These are phyloP conservation scores for Balamuthia mandrillaris DNA, from an alignment of 208 protist species.

Conservation along the genomic window DNA sequence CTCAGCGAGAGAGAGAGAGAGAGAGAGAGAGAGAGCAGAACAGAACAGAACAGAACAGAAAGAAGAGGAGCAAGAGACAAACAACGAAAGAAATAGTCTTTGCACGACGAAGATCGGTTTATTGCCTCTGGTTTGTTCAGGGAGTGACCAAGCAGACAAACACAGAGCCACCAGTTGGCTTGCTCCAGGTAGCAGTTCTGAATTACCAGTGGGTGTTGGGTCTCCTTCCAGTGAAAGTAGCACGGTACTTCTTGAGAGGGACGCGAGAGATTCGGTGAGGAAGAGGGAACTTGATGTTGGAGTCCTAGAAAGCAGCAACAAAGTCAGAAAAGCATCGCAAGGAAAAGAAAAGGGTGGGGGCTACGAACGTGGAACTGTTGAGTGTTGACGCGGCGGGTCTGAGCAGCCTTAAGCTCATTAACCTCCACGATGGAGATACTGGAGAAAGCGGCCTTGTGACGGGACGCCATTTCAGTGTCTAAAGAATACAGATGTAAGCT, in stretches of 20 bases:
- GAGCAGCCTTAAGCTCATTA: not conserved
- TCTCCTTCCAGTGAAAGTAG: conserved; percentile 2
- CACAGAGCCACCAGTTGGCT: too few relatives aligned
- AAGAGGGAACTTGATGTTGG: conserved; percentile 38
- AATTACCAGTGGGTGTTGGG: conserved; percentile 25
- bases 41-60: too few relatives aligned
- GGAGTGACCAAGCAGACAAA: too few relatives aligned
- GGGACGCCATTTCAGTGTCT: conserved; percentile 36
- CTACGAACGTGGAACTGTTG: conserved; percentile 33
- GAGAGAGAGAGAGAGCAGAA: too few relatives aligned
- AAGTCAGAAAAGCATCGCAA: not conserved
- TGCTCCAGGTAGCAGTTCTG: too few relatives aligned
- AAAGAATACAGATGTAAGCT: not conserved
- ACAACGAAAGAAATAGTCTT: too few relatives aligned
- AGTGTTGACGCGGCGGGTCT: not conserved
- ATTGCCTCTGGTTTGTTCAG: too few relatives aligned
- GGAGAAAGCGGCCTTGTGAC: conserved; percentile 7
- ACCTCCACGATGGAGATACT: conserved; percentile 30
- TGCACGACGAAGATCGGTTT: too few relatives aligned
- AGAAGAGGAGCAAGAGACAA: too few relatives aligned
- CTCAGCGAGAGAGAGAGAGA: too few relatives aligned
- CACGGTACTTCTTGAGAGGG: conserved; percentile 28
- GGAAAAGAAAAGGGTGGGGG: not conserved
- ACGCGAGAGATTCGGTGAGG: conserved; percentile 5
- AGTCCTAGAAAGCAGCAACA: not conserved